Conservation (phyloP, 176 grass and related monocot genomes). For the Eleusine indica region DNA sequence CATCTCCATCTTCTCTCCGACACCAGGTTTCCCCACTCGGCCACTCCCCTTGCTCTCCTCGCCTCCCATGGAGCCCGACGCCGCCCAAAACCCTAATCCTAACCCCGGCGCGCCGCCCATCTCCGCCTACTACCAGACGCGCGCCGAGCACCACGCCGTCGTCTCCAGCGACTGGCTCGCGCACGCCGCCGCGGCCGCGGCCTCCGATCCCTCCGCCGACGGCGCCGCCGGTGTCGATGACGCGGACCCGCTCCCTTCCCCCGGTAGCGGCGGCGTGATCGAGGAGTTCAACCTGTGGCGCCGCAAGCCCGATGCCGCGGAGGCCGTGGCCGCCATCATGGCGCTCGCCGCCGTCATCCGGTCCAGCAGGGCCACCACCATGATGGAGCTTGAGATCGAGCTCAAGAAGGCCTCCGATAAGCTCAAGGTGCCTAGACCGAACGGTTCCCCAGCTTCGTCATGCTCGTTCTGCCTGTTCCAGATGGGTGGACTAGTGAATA, state of each 20-base stretch:
- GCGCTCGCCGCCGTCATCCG: conserved; percentile 84
- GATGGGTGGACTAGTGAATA: background rate
- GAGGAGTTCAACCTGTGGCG: conserved; percentile 98
- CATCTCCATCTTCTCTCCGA: background rate
- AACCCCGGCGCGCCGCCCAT: conserved; percentile 46
- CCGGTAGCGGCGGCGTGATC: conserved; percentile 59
- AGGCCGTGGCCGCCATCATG: conserved; percentile 97
- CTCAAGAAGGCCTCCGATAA: conserved; percentile 94
- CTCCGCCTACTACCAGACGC: conserved; percentile 98
- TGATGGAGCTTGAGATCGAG: conserved; percentile 99
- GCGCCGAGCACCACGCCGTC: conserved; percentile 84
- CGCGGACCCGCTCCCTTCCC: background rate
- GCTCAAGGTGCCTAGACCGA: conserved; percentile 59
- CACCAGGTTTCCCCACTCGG: background rate
- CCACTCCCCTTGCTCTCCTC: background rate
- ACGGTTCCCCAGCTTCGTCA: background rate
- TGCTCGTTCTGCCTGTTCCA: background rate
- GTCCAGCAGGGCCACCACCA: conserved; percentile 91
- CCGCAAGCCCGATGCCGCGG: conserved; percentile 86
- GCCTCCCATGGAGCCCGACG: conserved; percentile 48
- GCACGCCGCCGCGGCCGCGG: conserved; percentile 63
- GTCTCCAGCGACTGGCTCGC: conserved; percentile 88
- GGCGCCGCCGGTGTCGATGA: background rate
- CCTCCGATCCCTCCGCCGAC: background rate
- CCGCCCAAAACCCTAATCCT: conserved; percentile 57